These are phyloP conservation scores for Fomes fomentarius DNA, from an alignment of 1,284 basidiomycete species.

Conservation along the genomic window DNA sequence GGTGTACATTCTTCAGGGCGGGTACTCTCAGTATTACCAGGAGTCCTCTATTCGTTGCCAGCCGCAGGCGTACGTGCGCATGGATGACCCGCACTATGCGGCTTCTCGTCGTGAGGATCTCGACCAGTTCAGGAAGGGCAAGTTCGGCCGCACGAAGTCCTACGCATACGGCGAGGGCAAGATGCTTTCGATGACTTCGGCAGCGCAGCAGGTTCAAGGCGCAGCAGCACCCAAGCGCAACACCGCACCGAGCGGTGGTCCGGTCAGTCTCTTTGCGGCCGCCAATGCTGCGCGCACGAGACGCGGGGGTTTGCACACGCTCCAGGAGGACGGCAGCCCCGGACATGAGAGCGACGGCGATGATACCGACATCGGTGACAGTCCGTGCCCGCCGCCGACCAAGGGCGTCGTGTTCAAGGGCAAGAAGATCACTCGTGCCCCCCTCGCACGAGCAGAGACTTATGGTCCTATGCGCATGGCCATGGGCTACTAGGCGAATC, in stretches of 20 bases:
- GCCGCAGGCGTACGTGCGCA: conserved; percentile 84
- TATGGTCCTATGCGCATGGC: conserved; percentile 54
- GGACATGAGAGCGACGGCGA: conserved; percentile 65
- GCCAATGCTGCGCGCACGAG: conserved; percentile 64
- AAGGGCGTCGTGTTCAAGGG: conserved; percentile 55
- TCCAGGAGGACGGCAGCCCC: conserved; percentile 66
- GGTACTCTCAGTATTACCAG: conserved; percentile 89
- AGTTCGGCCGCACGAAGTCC: conserved; percentile 85
- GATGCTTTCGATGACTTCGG: conserved; percentile 33
- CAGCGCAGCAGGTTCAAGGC: conserved; percentile 27
- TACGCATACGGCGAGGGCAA: conserved; percentile 84
- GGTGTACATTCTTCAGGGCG: conserved; percentile 95
- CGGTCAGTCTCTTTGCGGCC: conserved; percentile 62
- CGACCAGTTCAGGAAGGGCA: conserved; percentile 89
- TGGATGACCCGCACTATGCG: conserved; percentile 91
- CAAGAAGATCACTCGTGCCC: conserved; percentile 52
- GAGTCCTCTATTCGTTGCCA: conserved; percentile 71
- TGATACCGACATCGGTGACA: conserved; percentile 76
- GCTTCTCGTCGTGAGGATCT: conserved; percentile 83
- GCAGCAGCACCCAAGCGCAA: conserved; percentile 51
- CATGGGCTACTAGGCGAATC: conserved; percentile 25
- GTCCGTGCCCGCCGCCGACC: conserved; percentile 77
- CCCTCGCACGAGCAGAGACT: conserved; percentile 63
- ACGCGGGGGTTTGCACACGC: conserved; percentile 57
- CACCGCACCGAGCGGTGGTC: conserved; percentile 53